Evolutionary conservation across 352 stramenopile species (phyloP).

Genomic region (Phytophthora brassicae): DNA sequence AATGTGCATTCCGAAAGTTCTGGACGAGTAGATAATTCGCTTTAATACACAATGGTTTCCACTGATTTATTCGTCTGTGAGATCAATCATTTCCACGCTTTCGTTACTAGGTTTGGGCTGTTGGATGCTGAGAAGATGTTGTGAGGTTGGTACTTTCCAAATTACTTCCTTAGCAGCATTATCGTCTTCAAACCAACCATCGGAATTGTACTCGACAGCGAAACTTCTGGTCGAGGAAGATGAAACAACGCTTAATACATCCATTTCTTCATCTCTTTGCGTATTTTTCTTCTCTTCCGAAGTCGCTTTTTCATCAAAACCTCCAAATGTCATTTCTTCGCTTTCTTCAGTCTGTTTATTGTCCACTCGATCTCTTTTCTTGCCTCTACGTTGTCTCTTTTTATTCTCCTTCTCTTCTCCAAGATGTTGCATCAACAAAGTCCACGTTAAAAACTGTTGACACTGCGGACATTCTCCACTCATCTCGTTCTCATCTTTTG

Average conservation of each 20-base stretch:
- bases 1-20: conserved; percentile 46
- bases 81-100: conserved; percentile 25
- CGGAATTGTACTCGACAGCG: conserved; percentile 17
- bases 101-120: background rate
- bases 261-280: background rate
- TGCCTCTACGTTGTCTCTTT: conserved; percentile 10
- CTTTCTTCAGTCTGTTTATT: background rate
- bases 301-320: background rate
- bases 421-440: conserved; percentile 32
- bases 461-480: conserved; percentile 54
- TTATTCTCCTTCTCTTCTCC: conserved; percentile 4
- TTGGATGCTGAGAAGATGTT: conserved; percentile 1
- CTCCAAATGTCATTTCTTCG: background rate
- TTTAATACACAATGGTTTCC: background rate
- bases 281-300: background rate
- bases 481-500: background rate
- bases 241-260: conserved; percentile 6
- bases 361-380: conserved; percentile 3
- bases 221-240: conserved; percentile 2
- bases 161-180: background rate
- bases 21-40: conserved; percentile 5
- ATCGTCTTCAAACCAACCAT: conserved; percentile 42
- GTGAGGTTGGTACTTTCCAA: background rate
- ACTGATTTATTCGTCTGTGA: conserved; percentile 23
- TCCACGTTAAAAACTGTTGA: conserved; percentile 41